These are phyloP conservation scores for Penicillium parvum DNA, from an alignment of 495 filamentous ascomycete genomes.

Conservation along the genomic window DNA sequence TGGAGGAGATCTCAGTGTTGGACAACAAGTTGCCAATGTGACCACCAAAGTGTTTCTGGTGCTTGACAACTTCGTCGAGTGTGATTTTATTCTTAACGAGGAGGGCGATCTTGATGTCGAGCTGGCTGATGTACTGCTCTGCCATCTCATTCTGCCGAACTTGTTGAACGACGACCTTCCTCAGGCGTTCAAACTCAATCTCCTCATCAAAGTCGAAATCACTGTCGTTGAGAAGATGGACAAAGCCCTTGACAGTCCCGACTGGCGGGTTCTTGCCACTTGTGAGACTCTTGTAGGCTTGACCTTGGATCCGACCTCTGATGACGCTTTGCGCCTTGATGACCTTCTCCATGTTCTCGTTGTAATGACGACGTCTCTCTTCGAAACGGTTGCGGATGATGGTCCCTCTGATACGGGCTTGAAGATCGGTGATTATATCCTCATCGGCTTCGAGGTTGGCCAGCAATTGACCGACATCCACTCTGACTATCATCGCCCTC, in stretches of 20 bases:
- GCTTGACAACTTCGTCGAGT: slow-evolving; percentile 92
- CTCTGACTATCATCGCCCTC: slow-evolving; percentile 74
- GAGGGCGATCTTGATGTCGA: slow-evolving; percentile 98
- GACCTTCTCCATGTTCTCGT: slow-evolving; percentile 97
- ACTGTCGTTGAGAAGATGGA: slow-evolving; percentile 95
- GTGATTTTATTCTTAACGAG: slow-evolving; percentile 99
- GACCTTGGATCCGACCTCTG: slow-evolving; percentile 86
- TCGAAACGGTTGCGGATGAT: slow-evolving; percentile 70
- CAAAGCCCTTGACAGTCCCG: slow-evolving; percentile 93
- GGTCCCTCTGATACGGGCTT: slow-evolving; percentile 68
- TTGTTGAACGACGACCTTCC: slow-evolving; percentile 94
- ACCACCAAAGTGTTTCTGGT: slow-evolving; percentile 94
- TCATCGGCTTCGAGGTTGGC: slow-evolving; percentile 77
- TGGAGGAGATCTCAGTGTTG: slow-evolving; percentile 80
- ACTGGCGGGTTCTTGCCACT: slow-evolving; percentile 97
- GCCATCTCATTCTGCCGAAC: slow-evolving; percentile 95
- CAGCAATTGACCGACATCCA: slow-evolving; percentile 63
- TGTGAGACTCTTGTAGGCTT: slow-evolving; percentile 94
- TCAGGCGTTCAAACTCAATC: slow-evolving; percentile 86
- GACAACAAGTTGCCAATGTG: slow-evolving; percentile 81
- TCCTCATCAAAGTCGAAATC: slow-evolving; percentile 99
- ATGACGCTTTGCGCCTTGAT: slow-evolving; percentile 98
- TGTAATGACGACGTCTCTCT: slow-evolving; percentile 83
- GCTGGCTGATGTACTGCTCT: slow-evolving; percentile 95
- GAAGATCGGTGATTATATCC: slow-evolving; percentile 65